Evolutionary conservation across 306 rosid species (phyloP).

Genomic region (Quercus agrifolia): DNA sequence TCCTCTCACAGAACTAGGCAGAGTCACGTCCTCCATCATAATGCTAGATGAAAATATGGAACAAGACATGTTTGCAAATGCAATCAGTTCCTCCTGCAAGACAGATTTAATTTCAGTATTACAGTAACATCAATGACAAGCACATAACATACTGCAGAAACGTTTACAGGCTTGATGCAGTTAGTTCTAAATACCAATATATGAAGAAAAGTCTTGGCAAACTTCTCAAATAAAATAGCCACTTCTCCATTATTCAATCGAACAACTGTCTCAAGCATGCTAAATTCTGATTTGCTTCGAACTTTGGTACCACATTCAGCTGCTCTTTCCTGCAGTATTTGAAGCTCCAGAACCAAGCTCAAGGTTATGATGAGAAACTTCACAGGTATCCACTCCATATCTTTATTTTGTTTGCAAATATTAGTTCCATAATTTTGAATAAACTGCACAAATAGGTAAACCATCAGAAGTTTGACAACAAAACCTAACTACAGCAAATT

Average conservation of each 20-base stretch:
- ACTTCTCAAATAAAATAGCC: conserved; percentile 42
- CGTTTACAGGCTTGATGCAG: conserved; percentile 13
- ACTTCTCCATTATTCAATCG: conserved; percentile 33
- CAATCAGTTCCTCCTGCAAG: conserved; percentile 75
- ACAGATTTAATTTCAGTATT: conserved; percentile 8
- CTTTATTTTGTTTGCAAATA: conserved; percentile 51
- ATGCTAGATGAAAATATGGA: conserved; percentile 61
- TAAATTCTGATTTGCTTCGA: conserved; percentile 31
- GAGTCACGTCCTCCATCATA: conserved; percentile 38
- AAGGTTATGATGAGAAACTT: conserved; percentile 67
- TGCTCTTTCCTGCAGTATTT: conserved; percentile 54
- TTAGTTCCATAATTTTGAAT: conserved; percentile 42
- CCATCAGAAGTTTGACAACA: conserved; percentile 16
- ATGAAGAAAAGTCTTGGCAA: conserved; percentile 39
- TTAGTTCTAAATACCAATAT: conserved; percentile 55
- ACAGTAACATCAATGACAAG: conserved; percentile 20
- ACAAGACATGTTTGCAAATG: conserved; percentile 58
- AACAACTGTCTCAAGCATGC: conserved; percentile 32
- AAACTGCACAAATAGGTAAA: conserved; percentile 49
- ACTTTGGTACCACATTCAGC: conserved; percentile 33
- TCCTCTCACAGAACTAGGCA: conserved; percentile 86
- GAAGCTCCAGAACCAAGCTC: conserved; percentile 80
- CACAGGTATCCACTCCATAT: conserved; percentile 39
- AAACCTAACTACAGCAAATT: neutral
- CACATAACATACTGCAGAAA: conserved; percentile 10